Percentiles rank a stretch among this genome's conserved stretches.
These are phyloP conservation scores for Cyclotella atomus DNA, from an alignment of 108 stramenopile genomes.

Conservation along the genomic window DNA sequence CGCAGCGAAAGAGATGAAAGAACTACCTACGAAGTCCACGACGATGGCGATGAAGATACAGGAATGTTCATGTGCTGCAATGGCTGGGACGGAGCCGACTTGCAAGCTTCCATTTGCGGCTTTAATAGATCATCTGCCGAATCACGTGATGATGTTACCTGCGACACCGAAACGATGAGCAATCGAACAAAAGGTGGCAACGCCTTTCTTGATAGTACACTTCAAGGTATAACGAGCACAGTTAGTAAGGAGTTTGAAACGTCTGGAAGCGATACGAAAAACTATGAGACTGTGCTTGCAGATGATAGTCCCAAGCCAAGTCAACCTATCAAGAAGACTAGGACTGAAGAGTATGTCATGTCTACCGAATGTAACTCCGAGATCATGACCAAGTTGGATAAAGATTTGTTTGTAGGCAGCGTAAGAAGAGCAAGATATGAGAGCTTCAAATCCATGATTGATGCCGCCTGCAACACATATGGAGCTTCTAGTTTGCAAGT, in stretches of 20 bases:
- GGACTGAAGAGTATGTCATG: neutral
- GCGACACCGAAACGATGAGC: neutral
- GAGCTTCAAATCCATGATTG: slow-evolving; percentile 30
- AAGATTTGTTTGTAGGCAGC: slow-evolving; percentile 11
- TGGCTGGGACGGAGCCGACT: slow-evolving; percentile 17
- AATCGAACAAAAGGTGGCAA: neutral
- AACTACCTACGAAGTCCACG: slow-evolving; percentile 5
- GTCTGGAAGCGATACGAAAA: neutral
- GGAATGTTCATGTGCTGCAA: slow-evolving; percentile 34
- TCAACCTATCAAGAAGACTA: neutral
- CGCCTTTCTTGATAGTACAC: slow-evolving; percentile 6
- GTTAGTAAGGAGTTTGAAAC: slow-evolving; percentile 10
- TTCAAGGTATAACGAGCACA: slow-evolving; percentile 4
- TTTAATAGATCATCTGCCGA: slow-evolving; percentile 11
- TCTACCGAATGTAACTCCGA: neutral
- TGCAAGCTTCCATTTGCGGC: slow-evolving; percentile 37
- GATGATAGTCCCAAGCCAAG: neutral
- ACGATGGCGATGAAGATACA: neutral
- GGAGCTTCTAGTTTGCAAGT: slow-evolving; percentile 35
- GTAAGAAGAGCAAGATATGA: slow-evolving; percentile 22
- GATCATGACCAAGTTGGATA: neutral
- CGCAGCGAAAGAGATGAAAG: slow-evolving; percentile 1
- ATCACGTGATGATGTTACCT: slow-evolving; percentile 37
- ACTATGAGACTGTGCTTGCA: neutral
- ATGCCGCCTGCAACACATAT: slow-evolving; percentile 18